A percentile compares a stretch with the other conserved stretches of the same genome.
These are phyloP conservation scores for Neonectria punicea DNA, from an alignment of 2,329 filamentous ascomycete species.

Conservation along the genomic window DNA sequence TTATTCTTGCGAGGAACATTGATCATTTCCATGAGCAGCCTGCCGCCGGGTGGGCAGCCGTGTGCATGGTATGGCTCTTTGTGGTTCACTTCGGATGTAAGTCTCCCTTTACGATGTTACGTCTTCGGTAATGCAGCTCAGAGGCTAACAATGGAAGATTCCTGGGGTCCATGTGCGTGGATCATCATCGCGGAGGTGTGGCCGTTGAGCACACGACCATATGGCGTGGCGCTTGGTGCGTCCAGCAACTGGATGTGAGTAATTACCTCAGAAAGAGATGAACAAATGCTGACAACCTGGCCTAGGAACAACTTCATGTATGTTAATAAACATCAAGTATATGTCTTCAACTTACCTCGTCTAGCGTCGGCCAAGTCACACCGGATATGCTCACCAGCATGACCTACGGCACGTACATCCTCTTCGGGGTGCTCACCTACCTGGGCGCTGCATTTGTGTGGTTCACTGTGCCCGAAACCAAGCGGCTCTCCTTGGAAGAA, in stretches of 20 bases:
- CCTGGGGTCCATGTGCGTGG: conserved; percentile 80
- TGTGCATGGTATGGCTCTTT: conserved; percentile 78
- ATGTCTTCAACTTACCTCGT: background rate
- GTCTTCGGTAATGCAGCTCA: background rate
- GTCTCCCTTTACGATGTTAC: accelerated
- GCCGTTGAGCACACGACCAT: conserved; percentile 75
- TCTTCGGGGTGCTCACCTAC: conserved; percentile 74
- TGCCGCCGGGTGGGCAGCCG: conserved; percentile 76
- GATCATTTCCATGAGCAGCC: conserved; percentile 65
- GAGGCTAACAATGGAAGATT: conserved; percentile 50
- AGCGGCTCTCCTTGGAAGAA: conserved; percentile 71
- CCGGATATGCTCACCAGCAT: conserved; percentile 74
- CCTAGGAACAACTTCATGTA: conserved; percentile 64
- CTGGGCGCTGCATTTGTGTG: conserved; percentile 70
- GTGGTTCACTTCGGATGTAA: conserved; percentile 75
- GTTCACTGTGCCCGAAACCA: conserved; percentile 73
- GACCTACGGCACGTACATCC: conserved; percentile 76
- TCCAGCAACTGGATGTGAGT: conserved; percentile 68
- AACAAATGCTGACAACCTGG: background rate
- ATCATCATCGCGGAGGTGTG: conserved; percentile 80
- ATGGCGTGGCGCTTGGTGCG: conserved; percentile 76
- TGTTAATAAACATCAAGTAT: background rate
- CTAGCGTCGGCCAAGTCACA: conserved; percentile 71
- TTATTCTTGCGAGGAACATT: conserved; percentile 73
- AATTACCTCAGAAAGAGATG: accelerated